Conservation (phyloP, 2,329 filamentous ascomycete species). For the Aureobasidium pullulans region DNA sequence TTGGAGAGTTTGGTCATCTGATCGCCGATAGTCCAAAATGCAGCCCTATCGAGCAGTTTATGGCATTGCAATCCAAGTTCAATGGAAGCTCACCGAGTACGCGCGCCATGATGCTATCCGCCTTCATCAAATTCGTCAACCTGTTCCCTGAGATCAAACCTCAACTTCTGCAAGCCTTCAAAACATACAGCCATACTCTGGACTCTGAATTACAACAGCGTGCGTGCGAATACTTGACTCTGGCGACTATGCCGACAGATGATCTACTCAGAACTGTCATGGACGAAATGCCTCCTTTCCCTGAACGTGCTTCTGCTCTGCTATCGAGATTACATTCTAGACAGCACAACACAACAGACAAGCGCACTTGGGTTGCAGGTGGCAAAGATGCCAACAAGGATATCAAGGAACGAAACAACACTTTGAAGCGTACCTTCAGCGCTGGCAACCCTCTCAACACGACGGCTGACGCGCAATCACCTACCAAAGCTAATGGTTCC, state of each 20-base stretch:
- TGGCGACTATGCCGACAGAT: conserved; percentile 80
- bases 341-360: conserved; percentile 78
- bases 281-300: conserved; percentile 98
- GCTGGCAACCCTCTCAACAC: conserved; percentile 25
- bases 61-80: conserved; percentile 86
- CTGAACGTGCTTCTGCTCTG: conserved; percentile 84
- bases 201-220: conserved; percentile 94
- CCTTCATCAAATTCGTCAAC: conserved; percentile 96
- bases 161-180: conserved; percentile 83
- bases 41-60: conserved; percentile 94
- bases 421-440: conserved; percentile 81
- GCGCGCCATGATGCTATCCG: conserved; percentile 87
- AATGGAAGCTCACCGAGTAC: conserved; percentile 82
- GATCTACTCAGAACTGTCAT: conserved; percentile 88
- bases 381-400: conserved; percentile 90
- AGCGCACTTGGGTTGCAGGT: conserved; percentile 95
- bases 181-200: conserved; percentile 85
- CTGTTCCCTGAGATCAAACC: conserved; percentile 97
- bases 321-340: conserved; percentile 91
- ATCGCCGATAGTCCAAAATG: conserved; percentile 87
- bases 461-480: conserved; percentile 39
- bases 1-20: conserved; percentile 94
- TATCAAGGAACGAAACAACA: conserved; percentile 68
- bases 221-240: conserved; percentile 86
- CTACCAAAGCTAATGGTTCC: conserved; percentile 27